Conservation (phyloP, 2,329 filamentous ascomycete species). For the Trichocomaceae sp. region DNA sequence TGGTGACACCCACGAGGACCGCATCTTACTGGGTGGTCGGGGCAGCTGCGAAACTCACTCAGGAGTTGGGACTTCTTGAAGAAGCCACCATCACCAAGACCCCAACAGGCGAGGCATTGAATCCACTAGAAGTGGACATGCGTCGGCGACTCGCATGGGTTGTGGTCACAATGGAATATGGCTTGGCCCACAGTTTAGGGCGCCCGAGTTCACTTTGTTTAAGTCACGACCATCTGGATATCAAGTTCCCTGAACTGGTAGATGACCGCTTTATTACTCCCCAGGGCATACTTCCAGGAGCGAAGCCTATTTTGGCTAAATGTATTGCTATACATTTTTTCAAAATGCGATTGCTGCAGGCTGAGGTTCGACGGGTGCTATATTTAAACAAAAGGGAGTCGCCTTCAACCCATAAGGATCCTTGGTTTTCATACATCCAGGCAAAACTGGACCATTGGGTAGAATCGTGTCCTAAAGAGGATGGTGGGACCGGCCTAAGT, state of each 20-base stretch:
- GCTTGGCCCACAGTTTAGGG: conserved; percentile 79
- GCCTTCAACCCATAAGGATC: conserved; percentile 71
- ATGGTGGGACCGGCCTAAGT: conserved; percentile 63
- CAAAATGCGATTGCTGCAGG: conserved; percentile 80
- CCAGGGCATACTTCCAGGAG: conserved; percentile 63
- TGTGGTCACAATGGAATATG: conserved; percentile 79
- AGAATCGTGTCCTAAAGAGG: conserved; percentile 65
- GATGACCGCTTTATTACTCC: conserved; percentile 78
- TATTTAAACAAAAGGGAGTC: conserved; percentile 77
- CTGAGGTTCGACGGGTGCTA: conserved; percentile 77
- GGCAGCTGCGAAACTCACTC: conserved; percentile 76
- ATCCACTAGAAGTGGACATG: conserved; percentile 79
- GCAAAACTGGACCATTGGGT: conserved; percentile 74
- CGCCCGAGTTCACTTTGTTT: conserved; percentile 80
- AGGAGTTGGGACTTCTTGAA: conserved; percentile 79
- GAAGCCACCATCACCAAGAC: conserved; percentile 75
- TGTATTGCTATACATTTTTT: conserved; percentile 87
- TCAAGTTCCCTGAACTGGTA: conserved; percentile 74
- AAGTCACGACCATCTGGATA: conserved; percentile 72
- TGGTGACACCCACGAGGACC: conserved; percentile 84
- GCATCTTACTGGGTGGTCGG: conserved; percentile 92
- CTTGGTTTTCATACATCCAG: conserved; percentile 80
- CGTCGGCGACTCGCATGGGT: conserved; percentile 83
- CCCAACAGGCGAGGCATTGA: conserved; percentile 52
- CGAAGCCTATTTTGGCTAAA: conserved; percentile 72